Evolutionary conservation across 1,284 basidiomycete species (phyloP).

Genomic region (Marasmius sp.): DNA sequence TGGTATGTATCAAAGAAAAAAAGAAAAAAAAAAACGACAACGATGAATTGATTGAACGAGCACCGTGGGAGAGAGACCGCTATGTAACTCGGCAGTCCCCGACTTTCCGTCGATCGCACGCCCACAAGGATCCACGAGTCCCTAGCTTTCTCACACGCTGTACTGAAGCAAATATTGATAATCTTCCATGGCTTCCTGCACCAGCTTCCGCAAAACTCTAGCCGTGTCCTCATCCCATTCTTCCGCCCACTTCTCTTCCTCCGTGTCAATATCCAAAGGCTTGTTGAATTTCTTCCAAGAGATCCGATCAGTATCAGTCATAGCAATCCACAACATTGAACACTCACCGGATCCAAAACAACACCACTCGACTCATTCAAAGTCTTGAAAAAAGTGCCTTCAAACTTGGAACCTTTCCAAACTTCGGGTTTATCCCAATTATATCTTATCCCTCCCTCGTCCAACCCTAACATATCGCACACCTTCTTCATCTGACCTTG

Average conservation of each 20-base stretch:
- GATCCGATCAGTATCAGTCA: neutral
- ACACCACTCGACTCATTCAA: neutral
- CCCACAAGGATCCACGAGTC: too few relatives aligned
- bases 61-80: too few relatives aligned
- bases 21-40: too few relatives aligned
- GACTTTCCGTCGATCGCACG: too few relatives aligned
- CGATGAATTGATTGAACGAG: too few relatives aligned
- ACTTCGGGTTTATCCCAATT: neutral
- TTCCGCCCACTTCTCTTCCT: neutral
- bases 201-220: neutral
- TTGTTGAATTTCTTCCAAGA: neutral
- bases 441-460: neutral
- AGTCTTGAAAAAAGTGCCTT: neutral
- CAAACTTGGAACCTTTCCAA: neutral
- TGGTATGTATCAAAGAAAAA: too few relatives aligned
- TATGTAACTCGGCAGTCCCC: too few relatives aligned
- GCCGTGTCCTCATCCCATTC: neutral
- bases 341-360: neutral
- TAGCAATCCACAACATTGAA: neutral
- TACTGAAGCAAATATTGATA: neutral
- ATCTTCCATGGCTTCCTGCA: neutral
- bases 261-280: neutral
- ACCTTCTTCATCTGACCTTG: neutral
- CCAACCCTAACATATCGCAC: neutral
- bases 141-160: neutral